These are phyloP conservation scores for Parasitella parasitica DNA, from an alignment of 371 early-diverging fungal genomes.

Conservation along the genomic window DNA sequence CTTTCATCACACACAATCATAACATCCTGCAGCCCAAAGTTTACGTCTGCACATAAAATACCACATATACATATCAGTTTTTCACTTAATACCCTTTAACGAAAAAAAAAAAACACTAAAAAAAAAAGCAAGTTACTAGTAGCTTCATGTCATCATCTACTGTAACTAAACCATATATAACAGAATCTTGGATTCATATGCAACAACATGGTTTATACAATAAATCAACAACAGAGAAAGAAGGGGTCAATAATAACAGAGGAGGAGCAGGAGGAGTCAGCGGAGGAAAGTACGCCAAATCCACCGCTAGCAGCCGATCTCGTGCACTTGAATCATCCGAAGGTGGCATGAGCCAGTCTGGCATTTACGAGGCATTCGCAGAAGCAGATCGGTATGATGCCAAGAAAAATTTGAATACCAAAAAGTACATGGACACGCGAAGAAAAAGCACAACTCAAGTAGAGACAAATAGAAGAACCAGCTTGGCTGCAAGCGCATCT, in stretches of 20 bases:
- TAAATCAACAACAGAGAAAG: slow-evolving; percentile 8
- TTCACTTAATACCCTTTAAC: not conserved
- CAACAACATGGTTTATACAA: slow-evolving; percentile 37
- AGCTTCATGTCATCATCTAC: slow-evolving; percentile 47
- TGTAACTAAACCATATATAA: slow-evolving; percentile 35
- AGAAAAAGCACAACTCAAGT: slow-evolving; percentile 22
- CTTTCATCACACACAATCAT: too few species aligned
- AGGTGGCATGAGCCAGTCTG: slow-evolving; percentile 29
- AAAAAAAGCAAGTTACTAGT: not conserved
- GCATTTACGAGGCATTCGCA: slow-evolving; percentile 33
- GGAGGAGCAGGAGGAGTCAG: not conserved
- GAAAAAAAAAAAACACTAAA: not conserved
- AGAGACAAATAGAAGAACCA: not conserved
- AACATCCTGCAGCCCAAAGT: not conserved
- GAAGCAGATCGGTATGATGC: slow-evolving; percentile 19
- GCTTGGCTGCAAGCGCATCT: not conserved
- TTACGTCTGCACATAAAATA: not conserved
- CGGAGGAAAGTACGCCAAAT: slow-evolving; percentile 7
- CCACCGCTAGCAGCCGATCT: slow-evolving; percentile 18
- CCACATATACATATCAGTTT: not conserved
- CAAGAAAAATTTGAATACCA: slow-evolving; percentile 13
- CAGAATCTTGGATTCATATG: slow-evolving; percentile 47
- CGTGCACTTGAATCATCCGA: slow-evolving; percentile 12
- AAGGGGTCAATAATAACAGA: not conserved
- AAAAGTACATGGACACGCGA: slow-evolving; percentile 10